A percentile compares a stretch with the other conserved stretches of the same genome.
These are phyloP conservation scores for Rhizophagus sp. DNA, from an alignment of 192 early-diverging fungal genomes.

Conservation along the genomic window DNA sequence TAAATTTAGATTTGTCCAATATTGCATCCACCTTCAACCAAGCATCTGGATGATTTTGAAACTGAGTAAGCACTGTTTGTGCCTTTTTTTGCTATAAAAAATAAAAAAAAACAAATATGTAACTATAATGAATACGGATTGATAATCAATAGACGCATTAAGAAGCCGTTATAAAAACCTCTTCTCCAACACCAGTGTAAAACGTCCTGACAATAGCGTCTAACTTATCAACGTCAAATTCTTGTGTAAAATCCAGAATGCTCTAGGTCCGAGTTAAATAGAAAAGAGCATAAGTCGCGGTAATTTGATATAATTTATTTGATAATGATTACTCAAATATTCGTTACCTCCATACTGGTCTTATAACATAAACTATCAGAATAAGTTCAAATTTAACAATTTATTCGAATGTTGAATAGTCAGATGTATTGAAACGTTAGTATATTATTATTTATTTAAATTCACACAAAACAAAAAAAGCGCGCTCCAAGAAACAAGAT, in stretches of 20 bases:
- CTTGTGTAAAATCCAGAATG: slow-evolving; percentile 87
- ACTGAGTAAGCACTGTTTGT: slow-evolving; percentile 85
- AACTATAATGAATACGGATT: neutral
- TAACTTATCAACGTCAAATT: slow-evolving; percentile 83
- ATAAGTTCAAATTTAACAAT: neutral
- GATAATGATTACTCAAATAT: neutral
- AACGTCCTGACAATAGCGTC: slow-evolving; percentile 89
- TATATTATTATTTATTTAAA: neutral
- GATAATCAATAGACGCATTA: neutral
- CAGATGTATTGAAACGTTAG: neutral
- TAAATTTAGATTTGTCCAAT: slow-evolving; percentile 74
- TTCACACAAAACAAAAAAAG: neutral
- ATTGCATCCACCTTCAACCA: slow-evolving; percentile 96
- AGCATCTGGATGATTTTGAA: slow-evolving; percentile 92
- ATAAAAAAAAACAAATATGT: neutral
- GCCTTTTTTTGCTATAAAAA: slow-evolving; percentile 78
- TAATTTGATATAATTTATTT: neutral
- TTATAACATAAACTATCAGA: neutral
- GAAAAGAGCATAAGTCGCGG: slow-evolving; percentile 1
- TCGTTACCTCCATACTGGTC: neutral
- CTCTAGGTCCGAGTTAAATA: slow-evolving; percentile 42
- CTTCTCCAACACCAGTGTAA: slow-evolving; percentile 70
- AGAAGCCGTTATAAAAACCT: slow-evolving; percentile 50
- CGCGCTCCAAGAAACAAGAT: neutral
- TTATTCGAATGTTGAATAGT: neutral